Conservation (phyloP, 2,329 filamentous ascomycete species). For the Chrysoporthe deuterocubensis region DNA sequence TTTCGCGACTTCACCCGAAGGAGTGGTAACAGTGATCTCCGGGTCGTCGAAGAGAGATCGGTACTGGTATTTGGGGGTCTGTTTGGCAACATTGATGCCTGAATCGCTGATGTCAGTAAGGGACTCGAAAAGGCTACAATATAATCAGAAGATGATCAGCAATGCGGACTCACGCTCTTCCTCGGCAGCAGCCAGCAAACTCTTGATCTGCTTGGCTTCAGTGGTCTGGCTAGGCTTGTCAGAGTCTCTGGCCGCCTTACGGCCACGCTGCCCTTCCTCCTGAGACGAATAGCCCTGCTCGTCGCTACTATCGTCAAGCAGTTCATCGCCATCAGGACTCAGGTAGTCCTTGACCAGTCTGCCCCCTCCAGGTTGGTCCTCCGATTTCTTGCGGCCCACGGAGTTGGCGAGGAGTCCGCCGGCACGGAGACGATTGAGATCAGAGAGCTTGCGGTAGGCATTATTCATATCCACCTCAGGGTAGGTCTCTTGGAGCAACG, state of each 20-base stretch:
- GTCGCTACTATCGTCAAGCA: slow-evolving; percentile 69
- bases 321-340: slow-evolving; percentile 67
- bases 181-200: slow-evolving; percentile 73
- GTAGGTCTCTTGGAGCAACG: slow-evolving; percentile 59
- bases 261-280: slow-evolving; percentile 67
- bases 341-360: slow-evolving; percentile 72
- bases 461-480: slow-evolving; percentile 68
- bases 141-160: not conserved
- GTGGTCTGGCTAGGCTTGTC: slow-evolving; percentile 34
- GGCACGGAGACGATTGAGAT: slow-evolving; percentile 69
- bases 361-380: slow-evolving; percentile 48
- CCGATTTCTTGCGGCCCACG: slow-evolving; percentile 59
- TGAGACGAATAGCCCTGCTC: slow-evolving; percentile 64
- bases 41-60: slow-evolving; percentile 69
- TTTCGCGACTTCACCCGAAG: slow-evolving; percentile 64
- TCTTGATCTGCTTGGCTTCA: slow-evolving; percentile 53
- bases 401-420: slow-evolving; percentile 66
- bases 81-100: slow-evolving; percentile 59
- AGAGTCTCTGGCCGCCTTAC: slow-evolving; percentile 54
- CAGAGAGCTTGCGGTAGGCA: slow-evolving; percentile 72
- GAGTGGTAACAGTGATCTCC: slow-evolving; percentile 66
- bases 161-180: slow-evolving; percentile 69
- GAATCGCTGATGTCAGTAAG: slow-evolving; percentile 4
- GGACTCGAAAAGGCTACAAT: not conserved
- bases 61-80: slow-evolving; percentile 58